Evolutionary conservation across 164 flowering plant genomes (phyloP).

Genomic region (Piper betle): DNA sequence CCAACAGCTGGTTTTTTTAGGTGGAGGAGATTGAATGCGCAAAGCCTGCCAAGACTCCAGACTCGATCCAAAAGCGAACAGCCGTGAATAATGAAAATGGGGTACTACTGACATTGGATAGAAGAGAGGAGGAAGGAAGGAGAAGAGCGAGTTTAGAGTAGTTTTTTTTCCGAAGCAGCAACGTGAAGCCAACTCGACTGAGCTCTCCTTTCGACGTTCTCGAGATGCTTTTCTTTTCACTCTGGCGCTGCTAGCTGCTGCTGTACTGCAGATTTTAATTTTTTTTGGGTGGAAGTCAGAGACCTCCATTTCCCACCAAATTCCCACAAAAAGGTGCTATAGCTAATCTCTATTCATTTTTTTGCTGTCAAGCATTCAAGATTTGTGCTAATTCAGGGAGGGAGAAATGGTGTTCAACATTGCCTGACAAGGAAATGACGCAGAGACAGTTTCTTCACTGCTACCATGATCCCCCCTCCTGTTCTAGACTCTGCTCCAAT

Average conservation of each 20-base stretch:
- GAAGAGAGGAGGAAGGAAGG: background rate
- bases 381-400: background rate
- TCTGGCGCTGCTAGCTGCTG: background rate
- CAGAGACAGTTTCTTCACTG: background rate
- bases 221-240: conserved; percentile 7
- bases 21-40: background rate
- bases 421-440: background rate
- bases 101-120: no score
- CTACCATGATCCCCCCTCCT: background rate
- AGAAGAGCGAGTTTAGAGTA: background rate
- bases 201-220: conserved; percentile 7
- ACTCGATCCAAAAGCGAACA: background rate
- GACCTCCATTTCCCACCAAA: background rate
- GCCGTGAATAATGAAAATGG: no score
- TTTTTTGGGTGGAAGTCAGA: background rate
- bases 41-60: background rate
- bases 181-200: conserved; percentile 12
- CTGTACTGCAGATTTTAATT: background rate
- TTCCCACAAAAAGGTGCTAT: no score
- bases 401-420: background rate
- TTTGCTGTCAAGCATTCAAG: no score
- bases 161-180: conserved; percentile 5
- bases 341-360: no score
- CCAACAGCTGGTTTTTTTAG: background rate
- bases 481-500: background rate